Conservation (phyloP, 2,329 filamentous ascomycete species). For the Diaporthe nobilis region DNA sequence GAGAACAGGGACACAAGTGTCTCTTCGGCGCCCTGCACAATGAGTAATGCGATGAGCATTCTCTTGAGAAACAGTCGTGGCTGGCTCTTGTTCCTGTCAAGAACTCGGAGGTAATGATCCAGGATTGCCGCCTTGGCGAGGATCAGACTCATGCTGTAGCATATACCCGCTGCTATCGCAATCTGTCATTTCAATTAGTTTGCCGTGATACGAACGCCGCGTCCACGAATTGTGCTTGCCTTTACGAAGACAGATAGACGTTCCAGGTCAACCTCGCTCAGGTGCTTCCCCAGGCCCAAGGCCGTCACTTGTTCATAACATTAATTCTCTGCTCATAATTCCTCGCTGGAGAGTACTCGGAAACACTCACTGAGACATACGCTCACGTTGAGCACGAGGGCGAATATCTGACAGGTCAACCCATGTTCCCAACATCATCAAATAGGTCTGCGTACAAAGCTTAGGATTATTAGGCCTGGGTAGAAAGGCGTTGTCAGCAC, state of each 20-base stretch:
- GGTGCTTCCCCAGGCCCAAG: slow-evolving; percentile 11
- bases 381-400: slow-evolving; percentile 29
- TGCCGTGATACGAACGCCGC: not conserved
- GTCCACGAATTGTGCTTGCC: not conserved
- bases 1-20: slow-evolving; percentile 12
- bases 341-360: not conserved
- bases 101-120: slow-evolving; percentile 7
- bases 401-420: slow-evolving; percentile 25
- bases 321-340: not conserved
- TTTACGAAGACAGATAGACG: slow-evolving; percentile 11
- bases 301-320: slow-evolving; percentile 6
- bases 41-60: slow-evolving; percentile 1
- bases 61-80: slow-evolving; percentile 2
- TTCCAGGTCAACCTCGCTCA: slow-evolving; percentile 4
- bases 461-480: slow-evolving; percentile 14
- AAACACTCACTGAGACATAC: slow-evolving; percentile 5
- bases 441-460: slow-evolving; percentile 23
- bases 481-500: not conserved
- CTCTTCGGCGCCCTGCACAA: slow-evolving; percentile 26
- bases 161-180: slow-evolving; percentile 14
- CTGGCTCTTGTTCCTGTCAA: not conserved
- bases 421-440: not conserved
- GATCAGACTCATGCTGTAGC: slow-evolving; percentile 31
- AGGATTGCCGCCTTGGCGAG: slow-evolving; percentile 18
- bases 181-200: slow-evolving; percentile 1